Conservation (phyloP, 345 rosid species). For the Erodium maritimum region DNA sequence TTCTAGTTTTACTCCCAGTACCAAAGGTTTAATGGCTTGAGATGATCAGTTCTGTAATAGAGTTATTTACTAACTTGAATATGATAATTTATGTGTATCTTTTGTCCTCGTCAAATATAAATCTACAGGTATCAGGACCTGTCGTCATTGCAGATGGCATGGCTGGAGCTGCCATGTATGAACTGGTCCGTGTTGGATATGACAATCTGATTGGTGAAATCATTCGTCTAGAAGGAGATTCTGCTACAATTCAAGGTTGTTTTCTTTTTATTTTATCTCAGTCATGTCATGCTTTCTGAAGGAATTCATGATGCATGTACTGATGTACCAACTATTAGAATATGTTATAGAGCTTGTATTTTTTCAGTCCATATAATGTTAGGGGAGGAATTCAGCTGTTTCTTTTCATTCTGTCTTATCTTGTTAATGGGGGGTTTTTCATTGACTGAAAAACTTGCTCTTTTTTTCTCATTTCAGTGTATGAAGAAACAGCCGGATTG, state of each 20-base stretch:
- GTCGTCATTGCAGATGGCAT: slow-evolving; percentile 99
- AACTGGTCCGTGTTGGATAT: slow-evolving; percentile 95
- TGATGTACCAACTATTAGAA: background rate
- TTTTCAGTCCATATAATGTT: no score
- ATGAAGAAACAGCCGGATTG: slow-evolving; percentile 94
- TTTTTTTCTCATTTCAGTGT: slow-evolving; percentile 35
- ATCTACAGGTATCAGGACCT: slow-evolving; percentile 84
- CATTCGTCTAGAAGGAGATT: slow-evolving; percentile 96
- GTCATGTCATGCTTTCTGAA: background rate
- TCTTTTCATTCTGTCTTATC: no score
- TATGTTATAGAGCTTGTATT: background rate
- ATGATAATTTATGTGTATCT: no score
- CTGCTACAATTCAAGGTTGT: slow-evolving; percentile 95
- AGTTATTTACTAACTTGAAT: no score
- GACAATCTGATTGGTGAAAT: slow-evolving; percentile 96
- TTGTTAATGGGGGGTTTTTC: background rate
- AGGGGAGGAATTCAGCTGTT: no score
- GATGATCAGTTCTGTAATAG: no score
- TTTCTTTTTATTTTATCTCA: background rate
- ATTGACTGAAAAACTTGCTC: background rate
- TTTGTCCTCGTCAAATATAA: no score
- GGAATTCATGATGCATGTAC: no score
- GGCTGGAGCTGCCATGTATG: slow-evolving; percentile 99
- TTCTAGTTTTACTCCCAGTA: background rate
- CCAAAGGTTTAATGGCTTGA: no score